These are phyloP conservation scores for Entomortierella beljakovae DNA, from an alignment of 192 early-diverging fungal species.

Conservation along the genomic window DNA sequence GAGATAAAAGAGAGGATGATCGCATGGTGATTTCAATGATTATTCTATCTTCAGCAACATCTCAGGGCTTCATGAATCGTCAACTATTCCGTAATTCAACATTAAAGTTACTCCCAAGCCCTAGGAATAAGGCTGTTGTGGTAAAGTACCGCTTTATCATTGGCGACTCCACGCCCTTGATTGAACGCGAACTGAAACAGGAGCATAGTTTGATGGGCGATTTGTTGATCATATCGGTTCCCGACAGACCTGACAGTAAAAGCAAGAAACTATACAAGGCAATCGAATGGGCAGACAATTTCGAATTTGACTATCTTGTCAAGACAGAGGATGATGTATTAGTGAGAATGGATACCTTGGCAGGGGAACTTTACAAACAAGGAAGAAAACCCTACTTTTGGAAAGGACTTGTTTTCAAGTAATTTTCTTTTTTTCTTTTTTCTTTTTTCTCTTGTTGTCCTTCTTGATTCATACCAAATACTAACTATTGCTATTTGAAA, in stretches of 20 bases:
- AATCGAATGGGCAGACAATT: constrained; percentile 59
- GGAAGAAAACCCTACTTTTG: constrained; percentile 59
- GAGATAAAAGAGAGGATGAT: constrained; percentile 26
- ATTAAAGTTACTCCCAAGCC: constrained; percentile 56
- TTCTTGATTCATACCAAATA: not conserved
- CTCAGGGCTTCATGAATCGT: constrained; percentile 57
- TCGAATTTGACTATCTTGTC: constrained; percentile 62
- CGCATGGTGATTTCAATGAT: constrained; percentile 58
- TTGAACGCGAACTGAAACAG: constrained; percentile 45
- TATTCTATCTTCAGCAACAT: constrained; percentile 63
- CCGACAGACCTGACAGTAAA: constrained; percentile 57
- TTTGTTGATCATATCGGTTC: constrained; percentile 54
- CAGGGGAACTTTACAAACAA: constrained; percentile 53
- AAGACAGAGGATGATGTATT: constrained; percentile 69
- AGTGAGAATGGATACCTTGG: constrained; percentile 63
- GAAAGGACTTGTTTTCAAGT: constrained; percentile 61
- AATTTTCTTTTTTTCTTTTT: not conserved
- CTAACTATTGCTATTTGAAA: not conserved
- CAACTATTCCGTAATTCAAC: constrained; percentile 63
- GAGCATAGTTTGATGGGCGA: constrained; percentile 55
- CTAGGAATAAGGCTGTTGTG: constrained; percentile 47
- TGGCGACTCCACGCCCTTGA: constrained; percentile 42
- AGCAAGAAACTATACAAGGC: constrained; percentile 61
- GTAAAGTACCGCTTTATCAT: constrained; percentile 62
- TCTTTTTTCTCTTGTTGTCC: not conserved